A percentile compares a stretch with the other conserved stretches of the same genome.
These are phyloP conservation scores for Claviceps quebecensis DNA, from an alignment of 2,329 filamentous ascomycete species.

Conservation along the genomic window DNA sequence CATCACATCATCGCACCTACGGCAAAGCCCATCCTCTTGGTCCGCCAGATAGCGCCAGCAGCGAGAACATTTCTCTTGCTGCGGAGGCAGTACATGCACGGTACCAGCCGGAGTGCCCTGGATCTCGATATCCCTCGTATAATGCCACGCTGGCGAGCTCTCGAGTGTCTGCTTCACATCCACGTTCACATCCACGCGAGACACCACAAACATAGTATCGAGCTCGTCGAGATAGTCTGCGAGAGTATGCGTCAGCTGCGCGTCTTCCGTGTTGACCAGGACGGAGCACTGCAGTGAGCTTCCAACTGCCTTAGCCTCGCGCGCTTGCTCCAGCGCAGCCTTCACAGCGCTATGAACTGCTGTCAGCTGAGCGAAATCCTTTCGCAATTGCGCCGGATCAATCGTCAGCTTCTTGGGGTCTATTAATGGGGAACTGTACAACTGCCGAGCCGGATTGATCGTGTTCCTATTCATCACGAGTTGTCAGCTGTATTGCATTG, in stretches of 20 bases:
- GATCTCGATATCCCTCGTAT: conserved; percentile 28
- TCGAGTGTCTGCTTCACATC: conserved; percentile 26
- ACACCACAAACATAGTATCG: conserved; percentile 55
- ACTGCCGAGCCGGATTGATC: conserved; percentile 30
- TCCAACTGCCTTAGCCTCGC: conserved; percentile 57
- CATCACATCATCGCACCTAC: conserved; percentile 57
- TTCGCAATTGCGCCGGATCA: conserved; percentile 25
- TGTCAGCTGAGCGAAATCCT: conserved; percentile 34
- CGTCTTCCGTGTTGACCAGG: conserved; percentile 32
- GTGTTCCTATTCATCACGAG: conserved; percentile 11
- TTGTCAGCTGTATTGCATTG: not conserved
- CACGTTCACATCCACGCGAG: conserved; percentile 45
- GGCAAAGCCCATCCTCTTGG: conserved; percentile 53
- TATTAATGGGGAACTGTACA: conserved; percentile 31
- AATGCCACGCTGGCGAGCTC: conserved; percentile 24
- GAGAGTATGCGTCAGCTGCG: conserved; percentile 20
- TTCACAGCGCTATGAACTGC: conserved; percentile 55
- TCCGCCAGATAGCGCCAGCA: conserved; percentile 81
- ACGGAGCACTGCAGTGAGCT: conserved; percentile 71
- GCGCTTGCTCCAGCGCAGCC: conserved; percentile 57
- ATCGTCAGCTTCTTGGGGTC: conserved; percentile 23
- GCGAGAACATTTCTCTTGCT: conserved; percentile 58
- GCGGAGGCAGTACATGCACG: conserved; percentile 34
- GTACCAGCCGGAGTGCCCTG: conserved; percentile 19
- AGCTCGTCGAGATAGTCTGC: conserved; percentile 36